Base-by-base conservation (phyloP, 352 stramenopile genomes). In the Globisporangium yorkense region DNA sequence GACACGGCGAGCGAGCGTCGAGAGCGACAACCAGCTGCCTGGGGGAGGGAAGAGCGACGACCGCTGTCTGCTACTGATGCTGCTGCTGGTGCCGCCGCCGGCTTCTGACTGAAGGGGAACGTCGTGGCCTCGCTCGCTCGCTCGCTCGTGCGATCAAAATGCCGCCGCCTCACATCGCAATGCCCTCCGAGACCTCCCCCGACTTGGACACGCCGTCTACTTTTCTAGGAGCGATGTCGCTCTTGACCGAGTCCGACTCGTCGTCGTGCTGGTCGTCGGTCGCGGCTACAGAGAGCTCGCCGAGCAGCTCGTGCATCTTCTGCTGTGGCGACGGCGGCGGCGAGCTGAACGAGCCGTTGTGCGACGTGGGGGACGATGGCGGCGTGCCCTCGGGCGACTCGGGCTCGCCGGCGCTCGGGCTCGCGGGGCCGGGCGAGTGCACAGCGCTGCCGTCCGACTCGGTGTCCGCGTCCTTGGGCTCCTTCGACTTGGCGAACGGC, bases 231-330 rank as follows among this genome's bases (percentile, higher is more conserved):
- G 80, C 75, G 59, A 92, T 92, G 58, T 88, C 80, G 65, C 82
- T 92, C 62, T 75, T 80, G 35, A 89, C 80, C 61, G 82, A 92
- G 66, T 92, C 82, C 47, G 79, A 88, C 40, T 70, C 77, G 35
- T 85, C 73, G n/a, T 87, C 69, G 5, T 37, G 51, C 37, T 21
- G n/a, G 5, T 54, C 12, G 21, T n/a, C 16, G 21, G 15, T 18
- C 9, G 20, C 9, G 29, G 50, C 8, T 20, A 46, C 50, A n/a
- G 50, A 20, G 20, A 55, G 50, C n/a, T 27, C 35, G 18, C 15
- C 3, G 50, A 55, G 35, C 33, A 43, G 33, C 50, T 55, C 31
- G 33, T 55, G 50, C 50, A 45, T 41, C 33, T 45, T 55, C 31
- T 45, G 7, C n/a, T 49, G 70, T 43, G 76, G 76, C 35, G 68